A percentile compares a stretch with the other conserved stretches of the same genome.
phyloP scores from a whole-genome alignment of 768 basidiomycete species.

The Chalciporus piperatus region DNA sequence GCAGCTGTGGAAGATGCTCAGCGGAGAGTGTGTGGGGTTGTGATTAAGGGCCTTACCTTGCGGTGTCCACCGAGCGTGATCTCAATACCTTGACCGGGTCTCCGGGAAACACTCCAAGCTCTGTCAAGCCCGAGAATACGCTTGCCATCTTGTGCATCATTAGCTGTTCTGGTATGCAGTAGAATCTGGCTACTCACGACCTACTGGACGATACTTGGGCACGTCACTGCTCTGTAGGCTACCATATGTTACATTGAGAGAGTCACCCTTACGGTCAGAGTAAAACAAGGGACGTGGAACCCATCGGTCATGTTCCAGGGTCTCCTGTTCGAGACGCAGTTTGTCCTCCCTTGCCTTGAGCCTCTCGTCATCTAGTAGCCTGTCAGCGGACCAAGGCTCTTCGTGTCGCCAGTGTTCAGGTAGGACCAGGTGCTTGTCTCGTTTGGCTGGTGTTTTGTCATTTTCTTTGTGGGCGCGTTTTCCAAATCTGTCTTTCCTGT shows the following conservation, averaged over 20 bases:
- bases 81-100: constrained; percentile 65
- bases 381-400: constrained; percentile 11
- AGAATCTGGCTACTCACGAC: constrained; percentile 42
- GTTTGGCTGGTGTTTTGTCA: constrained; percentile 28
- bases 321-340: constrained; percentile 19
- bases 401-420: constrained; percentile 24
- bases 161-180: constrained; percentile 37
- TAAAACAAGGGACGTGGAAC: constrained; percentile 44
- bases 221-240: constrained; percentile 57
- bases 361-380: constrained; percentile 29
- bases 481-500: constrained; percentile 18
- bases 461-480: constrained; percentile 27
- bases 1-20: constrained; percentile 33
- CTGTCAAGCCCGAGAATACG: constrained; percentile 60
- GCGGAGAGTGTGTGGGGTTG: neutral
- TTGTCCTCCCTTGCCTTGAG: constrained; percentile 36
- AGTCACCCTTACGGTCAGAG: constrained; percentile 66
- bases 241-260: constrained; percentile 66
- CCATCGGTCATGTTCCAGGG: constrained; percentile 21
- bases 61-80: constrained; percentile 42
- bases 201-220: constrained; percentile 61
- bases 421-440: constrained; percentile 29
- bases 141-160: constrained; percentile 46
- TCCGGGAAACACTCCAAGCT: constrained; percentile 44
- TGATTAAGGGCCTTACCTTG: constrained; percentile 35